phyloP scores from a whole-genome alignment of 345 rosid species.

The Balakata baccata region DNA sequence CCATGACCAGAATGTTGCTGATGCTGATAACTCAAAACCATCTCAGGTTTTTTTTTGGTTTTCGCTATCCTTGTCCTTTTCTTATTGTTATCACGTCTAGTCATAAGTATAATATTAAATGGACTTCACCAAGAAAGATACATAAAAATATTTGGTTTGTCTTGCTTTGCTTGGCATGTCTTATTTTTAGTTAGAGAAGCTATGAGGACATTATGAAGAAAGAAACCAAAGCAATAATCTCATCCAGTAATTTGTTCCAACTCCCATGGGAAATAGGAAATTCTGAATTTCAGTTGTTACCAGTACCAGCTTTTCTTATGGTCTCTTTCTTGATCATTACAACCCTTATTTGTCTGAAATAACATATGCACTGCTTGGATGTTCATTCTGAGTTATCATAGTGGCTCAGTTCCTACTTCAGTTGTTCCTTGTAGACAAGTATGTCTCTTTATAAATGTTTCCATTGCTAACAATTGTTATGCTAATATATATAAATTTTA shows the following conservation, averaged over 20 bases:
- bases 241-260: not conserved
- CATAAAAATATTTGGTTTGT: not conserved
- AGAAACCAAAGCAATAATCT: not conserved
- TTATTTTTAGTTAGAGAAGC: not conserved
- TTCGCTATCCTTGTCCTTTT: not conserved
- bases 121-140: not conserved
- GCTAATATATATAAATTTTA: not conserved
- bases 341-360: not conserved
- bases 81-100: not conserved
- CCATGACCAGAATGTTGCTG: slow-evolving; percentile 18
- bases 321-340: not conserved
- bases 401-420: too few species aligned
- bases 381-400: not conserved
- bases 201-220: not conserved
- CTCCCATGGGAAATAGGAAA: not conserved
- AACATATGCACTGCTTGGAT: not conserved
- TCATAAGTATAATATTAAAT: too few species aligned
- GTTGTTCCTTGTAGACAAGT: not conserved
- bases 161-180: not conserved
- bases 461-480: not conserved
- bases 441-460: not conserved
- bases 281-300: too few species aligned
- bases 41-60: slow-evolving; percentile 18
- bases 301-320: not conserved
- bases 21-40: slow-evolving; percentile 26